These are phyloP conservation scores for Ascochyta clinopodiicola DNA, from an alignment of 2,329 filamentous ascomycete genomes.

Conservation along the genomic window DNA sequence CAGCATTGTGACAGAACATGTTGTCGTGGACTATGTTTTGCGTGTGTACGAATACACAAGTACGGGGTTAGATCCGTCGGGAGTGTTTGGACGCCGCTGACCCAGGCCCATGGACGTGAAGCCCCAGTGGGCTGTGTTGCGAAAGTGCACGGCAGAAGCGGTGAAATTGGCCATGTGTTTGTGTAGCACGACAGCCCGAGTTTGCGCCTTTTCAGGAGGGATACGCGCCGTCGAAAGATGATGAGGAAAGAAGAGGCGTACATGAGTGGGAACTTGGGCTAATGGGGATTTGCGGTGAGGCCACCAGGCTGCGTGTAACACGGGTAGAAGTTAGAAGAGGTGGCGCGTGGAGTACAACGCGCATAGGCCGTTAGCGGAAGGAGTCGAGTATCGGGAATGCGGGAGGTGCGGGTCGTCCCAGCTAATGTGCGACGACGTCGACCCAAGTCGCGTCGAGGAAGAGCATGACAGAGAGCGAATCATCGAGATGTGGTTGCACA, in stretches of 20 bases:
- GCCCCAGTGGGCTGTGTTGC: not conserved
- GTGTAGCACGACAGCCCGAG: not conserved
- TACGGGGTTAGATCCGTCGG: not conserved
- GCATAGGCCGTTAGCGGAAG: not conserved
- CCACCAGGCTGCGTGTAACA: not conserved
- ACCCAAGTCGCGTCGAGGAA: not conserved
- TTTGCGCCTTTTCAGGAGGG: not conserved
- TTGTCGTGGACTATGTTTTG: not conserved
- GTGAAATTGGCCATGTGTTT: conserved; percentile 4
- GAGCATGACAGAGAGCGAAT: not conserved
- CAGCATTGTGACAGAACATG: not conserved
- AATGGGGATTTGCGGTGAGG: conserved; percentile 9
- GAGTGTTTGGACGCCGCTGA: conserved; percentile 4
- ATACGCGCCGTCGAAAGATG: not conserved
- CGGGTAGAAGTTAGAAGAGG: not conserved
- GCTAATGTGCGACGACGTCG: not conserved
- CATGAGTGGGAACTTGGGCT: not conserved
- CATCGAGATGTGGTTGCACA: not conserved
- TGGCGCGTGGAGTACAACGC: not conserved
- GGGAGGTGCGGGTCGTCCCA: conserved; percentile 7
- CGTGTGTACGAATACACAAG: not conserved
- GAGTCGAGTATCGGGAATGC: not conserved
- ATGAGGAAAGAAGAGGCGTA: not conserved
- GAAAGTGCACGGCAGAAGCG: conserved; percentile 1
- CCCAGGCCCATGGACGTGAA: conserved; percentile 11